Evolutionary conservation across 208 protist species (phyloP).

Genomic region (Leishmania turanica): DNA sequence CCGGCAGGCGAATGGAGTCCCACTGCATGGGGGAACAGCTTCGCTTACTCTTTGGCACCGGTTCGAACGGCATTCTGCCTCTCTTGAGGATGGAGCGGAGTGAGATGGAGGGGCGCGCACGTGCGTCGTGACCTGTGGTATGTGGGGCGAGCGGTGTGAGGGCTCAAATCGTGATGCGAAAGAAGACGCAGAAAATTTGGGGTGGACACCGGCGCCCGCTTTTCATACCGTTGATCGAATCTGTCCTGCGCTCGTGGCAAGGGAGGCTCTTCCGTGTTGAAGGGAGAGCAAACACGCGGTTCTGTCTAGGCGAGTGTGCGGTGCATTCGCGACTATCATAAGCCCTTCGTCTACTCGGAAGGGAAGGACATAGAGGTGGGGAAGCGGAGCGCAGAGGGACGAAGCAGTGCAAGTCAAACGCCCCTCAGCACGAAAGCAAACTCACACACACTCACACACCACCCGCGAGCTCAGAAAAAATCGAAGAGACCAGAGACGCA

Average conservation of each 20-base stretch:
- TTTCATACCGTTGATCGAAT: neutral
- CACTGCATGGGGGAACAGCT: slow-evolving; percentile 36
- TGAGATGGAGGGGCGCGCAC: no score
- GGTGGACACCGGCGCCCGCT: neutral
- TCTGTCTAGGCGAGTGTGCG: neutral
- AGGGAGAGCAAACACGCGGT: neutral
- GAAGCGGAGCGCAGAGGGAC: no score
- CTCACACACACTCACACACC: neutral
- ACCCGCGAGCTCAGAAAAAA: neutral
- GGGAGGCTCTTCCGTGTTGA: neutral
- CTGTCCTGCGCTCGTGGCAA: neutral
- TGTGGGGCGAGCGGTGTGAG: neutral
- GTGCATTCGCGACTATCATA: neutral
- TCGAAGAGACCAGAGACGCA: neutral
- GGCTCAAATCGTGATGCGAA: neutral
- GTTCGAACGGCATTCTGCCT: slow-evolving; percentile 3
- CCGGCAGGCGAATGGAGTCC: slow-evolving; percentile 31
- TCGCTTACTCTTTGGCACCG: neutral
- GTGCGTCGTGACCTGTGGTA: neutral
- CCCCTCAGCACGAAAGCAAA: neutral
- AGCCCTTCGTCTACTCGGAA: no score
- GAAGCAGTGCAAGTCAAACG: neutral
- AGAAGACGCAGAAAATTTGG: neutral
- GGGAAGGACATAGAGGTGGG: no score
- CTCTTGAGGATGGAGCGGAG: neutral